A percentile compares a stretch with the other conserved stretches of the same genome.
phyloP scores from a whole-genome alignment of 768 basidiomycete species.

The Lactarius hengduanensis region DNA sequence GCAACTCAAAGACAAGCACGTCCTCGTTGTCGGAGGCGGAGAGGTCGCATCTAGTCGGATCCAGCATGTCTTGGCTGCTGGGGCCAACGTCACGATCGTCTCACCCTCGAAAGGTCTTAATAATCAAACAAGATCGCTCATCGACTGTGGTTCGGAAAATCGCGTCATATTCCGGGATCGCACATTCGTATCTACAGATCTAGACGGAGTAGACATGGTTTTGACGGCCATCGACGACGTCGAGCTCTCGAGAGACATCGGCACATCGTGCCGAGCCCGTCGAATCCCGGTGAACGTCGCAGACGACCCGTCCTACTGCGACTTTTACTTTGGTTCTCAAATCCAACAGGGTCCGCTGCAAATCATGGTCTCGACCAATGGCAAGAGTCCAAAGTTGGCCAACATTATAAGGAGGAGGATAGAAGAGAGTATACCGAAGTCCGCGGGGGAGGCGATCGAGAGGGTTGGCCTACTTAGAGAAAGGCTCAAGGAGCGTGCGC shows the following conservation, averaged over 20 bases:
- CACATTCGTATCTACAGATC: constrained; percentile 62
- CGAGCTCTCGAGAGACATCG: constrained; percentile 66
- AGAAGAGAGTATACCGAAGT: constrained; percentile 62
- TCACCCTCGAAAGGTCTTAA: constrained; percentile 68
- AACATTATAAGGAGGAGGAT: constrained; percentile 74
- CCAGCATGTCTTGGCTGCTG: constrained; percentile 78
- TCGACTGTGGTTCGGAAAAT: constrained; percentile 43
- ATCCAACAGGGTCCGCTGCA: constrained; percentile 89
- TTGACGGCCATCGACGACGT: constrained; percentile 91
- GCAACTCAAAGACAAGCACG: constrained; percentile 81
- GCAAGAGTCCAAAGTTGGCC: constrained; percentile 88
- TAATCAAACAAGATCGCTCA: constrained; percentile 52
- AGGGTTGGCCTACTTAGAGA: constrained; percentile 73
- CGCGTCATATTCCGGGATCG: constrained; percentile 73
- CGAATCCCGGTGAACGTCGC: constrained; percentile 93
- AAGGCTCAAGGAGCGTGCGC: constrained; percentile 74
- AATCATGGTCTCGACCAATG: constrained; percentile 95
- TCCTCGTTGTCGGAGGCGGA: constrained; percentile 93
- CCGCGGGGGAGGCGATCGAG: constrained; percentile 74
- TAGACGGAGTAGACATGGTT: constrained; percentile 77
- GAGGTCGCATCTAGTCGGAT: constrained; percentile 87
- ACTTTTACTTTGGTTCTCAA: constrained; percentile 98
- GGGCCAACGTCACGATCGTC: constrained; percentile 76
- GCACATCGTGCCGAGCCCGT: constrained; percentile 58
- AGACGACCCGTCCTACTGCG: constrained; percentile 92